Conservation (phyloP, 179 eudicot genomes). For the Silene noctiflora region DNA sequence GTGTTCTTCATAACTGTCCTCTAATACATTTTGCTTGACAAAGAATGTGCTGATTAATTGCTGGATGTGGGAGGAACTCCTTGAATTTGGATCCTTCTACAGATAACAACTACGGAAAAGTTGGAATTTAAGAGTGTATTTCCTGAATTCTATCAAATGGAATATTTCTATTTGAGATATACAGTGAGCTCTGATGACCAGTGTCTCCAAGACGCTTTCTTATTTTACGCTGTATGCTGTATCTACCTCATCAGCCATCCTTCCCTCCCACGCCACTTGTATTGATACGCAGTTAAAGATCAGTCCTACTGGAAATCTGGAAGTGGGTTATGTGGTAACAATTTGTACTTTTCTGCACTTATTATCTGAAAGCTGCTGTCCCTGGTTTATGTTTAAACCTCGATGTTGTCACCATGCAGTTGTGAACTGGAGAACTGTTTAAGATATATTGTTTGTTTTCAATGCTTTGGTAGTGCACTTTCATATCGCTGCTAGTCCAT, state of each 20-base stretch:
- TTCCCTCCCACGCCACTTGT: too few relatives aligned
- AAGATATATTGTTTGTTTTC: not conserved
- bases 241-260: not conserved
- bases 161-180: not conserved
- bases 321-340: constrained; percentile 2
- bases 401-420: not conserved
- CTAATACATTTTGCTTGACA: not conserved
- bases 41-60: not conserved
- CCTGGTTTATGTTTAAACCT: not conserved
- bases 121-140: constrained; percentile 1
- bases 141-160: not conserved
- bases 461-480: not conserved
- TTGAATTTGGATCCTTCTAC: not conserved
- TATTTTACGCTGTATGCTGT: not conserved
- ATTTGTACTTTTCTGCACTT: not conserved
- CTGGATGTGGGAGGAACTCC: not conserved
- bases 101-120: too few relatives aligned
- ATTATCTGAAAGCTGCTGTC: not conserved
- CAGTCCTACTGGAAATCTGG: not conserved
- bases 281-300: too few relatives aligned
- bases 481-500: not conserved
- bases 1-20: not conserved
- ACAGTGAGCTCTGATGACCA: not conserved
- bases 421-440: not conserved
- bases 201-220: not conserved